Base-by-base conservation (phyloP, 192 early-diverging fungal genomes). In the Coemansia sp. region DNA sequence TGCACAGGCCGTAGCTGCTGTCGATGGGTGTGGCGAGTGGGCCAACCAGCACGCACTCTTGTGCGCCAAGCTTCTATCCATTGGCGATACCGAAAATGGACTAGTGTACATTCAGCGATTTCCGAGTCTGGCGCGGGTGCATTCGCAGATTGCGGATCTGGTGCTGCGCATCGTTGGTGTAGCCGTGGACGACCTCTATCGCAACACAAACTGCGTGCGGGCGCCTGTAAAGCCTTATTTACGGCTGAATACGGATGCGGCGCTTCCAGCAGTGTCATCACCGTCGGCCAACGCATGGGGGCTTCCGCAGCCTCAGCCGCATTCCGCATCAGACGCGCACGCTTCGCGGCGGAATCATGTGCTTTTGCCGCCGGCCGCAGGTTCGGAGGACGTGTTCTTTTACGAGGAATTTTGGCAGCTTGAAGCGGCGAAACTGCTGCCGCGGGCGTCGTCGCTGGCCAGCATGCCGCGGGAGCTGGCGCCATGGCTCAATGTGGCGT, bases 401-500 rank as follows among this genome's bases (percentile, higher is more conserved):
- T 75, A 75, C 41, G 66, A 75, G 14, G 59, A 57, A 27, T 75
- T 75, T 42, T 75, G 73, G 73, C 62, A 61, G 11, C 50, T 64
- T 9, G 73, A 67, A 19, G 32, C 57, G 5, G 50, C 56, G 2
- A n/a, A 25, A 10, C 43, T 39, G 39, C 39, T 75, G 15, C 73
- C 66, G 9, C 28, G 19, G 21, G 34, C 56, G 2, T 15, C 23
- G 17, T 17, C 58, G 7, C n/a, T 75, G 22, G 32, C 27, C n/a
- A 50, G 45, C 31, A 7, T 69, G 17, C 73, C 66, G 25, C 60
- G 51, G 5, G 62, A 40, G 22, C 62, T 75, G 29, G 73, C 73
- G 22, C 66, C 73, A 2, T 76, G 73, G 73, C 55, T 76, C 5
- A 64, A 67, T 19, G 45, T 69, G 2, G 61, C 62, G 5, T 69